phyloP scores from a whole-genome alignment of 805 yeast genomes.

The Scheffersomyces ergatensis region DNA sequence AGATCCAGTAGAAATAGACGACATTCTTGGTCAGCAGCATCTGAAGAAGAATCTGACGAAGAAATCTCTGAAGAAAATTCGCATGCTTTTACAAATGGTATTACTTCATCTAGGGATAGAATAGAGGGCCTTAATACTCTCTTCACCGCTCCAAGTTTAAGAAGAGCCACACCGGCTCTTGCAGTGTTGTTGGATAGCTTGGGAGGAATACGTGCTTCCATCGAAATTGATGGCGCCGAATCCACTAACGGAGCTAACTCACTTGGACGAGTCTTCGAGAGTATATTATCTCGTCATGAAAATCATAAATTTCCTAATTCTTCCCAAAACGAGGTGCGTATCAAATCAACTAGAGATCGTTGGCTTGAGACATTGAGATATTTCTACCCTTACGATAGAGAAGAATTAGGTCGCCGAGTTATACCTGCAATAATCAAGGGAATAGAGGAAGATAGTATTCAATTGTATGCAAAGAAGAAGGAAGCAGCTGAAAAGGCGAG shows the following conservation, averaged over 20 bases:
- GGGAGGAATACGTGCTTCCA: constrained; percentile 18
- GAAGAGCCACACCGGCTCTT: constrained; percentile 10
- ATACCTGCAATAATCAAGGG: constrained; percentile 41
- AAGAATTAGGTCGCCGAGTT: constrained; percentile 17
- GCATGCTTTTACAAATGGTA: background rate
- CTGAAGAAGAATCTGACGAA: constrained; percentile 8
- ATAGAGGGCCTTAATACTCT: background rate
- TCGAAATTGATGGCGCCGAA: constrained; percentile 15
- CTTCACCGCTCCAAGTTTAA: background rate
- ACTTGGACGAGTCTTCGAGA: constrained; percentile 24
- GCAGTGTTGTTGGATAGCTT: constrained; percentile 9
- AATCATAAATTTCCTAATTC: background rate
- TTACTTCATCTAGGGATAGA: background rate
- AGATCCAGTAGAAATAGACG: constrained; percentile 7
- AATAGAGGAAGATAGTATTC: constrained; percentile 49
- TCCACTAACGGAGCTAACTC: constrained; percentile 7
- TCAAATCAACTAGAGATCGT: constrained; percentile 55
- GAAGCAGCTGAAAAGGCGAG: constrained; percentile 23
- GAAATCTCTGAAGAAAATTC: constrained; percentile 14
- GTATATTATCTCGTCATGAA: constrained; percentile 9
- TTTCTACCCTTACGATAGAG: constrained; percentile 43
- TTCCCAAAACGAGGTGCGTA: background rate
- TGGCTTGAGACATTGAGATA: constrained; percentile 62
- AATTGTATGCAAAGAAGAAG: constrained; percentile 24
- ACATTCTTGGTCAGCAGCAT: constrained; percentile 1